Evolutionary conservation across 352 stramenopile genomes (phyloP), one percentile per base, ranked within the genome.

Genomic region (Globisporangium sylvaticum): DNA sequence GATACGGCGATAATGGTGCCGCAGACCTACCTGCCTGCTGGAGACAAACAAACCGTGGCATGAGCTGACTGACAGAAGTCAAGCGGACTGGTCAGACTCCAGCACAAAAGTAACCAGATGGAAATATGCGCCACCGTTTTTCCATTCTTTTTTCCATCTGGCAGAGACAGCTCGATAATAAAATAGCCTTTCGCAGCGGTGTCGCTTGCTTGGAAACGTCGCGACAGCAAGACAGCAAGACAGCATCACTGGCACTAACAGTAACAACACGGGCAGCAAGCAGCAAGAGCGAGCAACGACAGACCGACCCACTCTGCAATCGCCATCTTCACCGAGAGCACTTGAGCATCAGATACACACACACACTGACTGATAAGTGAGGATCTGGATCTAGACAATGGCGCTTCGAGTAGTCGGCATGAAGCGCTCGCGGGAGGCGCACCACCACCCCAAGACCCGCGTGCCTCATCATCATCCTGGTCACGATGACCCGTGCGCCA

Each of bases 341-440:
- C 14, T n/a, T n/a, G 39, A 20, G 15, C 39, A 37, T 37, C 31
- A 37, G 31, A 12, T 1, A 37, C 31, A 37, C 15, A 44, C 20
- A 44, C 37, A 14, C 42, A 5, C 18, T 18, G 6, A 50, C 42
- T 18, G 6, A 50, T 18, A 50, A 48, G 42, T 50, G 18, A 50
- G 42, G 1, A 50, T 22, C 46, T 3, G 27, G 22, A 42, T 50
- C 37, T 5, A 44, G 22, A 42, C 18, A 29, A 72, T 70, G 34
- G 42, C 50, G 4, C 32, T 69, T 20, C 69, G 59, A 46, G 69
- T 66, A 20, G 66, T 12, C 7, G 31, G 69, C 27, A 42, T 57
- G 25, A 75, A 75, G 66, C 65, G 69, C 9, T 56, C 66, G 56
- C 69, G 69, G n/a, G 58, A 62, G 7, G 10, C 58, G 18, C 44